These are phyloP conservation scores for Fusarium redolens DNA, from an alignment of 2,329 filamentous ascomycete genomes.

Conservation along the genomic window DNA sequence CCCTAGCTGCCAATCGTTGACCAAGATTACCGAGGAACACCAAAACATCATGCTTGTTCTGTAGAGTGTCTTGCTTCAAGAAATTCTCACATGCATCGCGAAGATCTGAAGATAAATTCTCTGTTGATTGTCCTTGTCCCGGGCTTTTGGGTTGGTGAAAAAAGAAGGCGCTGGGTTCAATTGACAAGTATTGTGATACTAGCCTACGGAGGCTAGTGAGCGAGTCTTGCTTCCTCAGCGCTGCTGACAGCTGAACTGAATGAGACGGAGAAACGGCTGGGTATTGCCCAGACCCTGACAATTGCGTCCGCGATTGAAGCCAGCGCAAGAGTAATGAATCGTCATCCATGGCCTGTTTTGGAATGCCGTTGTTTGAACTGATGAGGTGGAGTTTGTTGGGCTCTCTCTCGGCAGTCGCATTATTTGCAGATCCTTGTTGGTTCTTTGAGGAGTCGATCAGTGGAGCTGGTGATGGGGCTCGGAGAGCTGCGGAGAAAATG, in stretches of 20 bases:
- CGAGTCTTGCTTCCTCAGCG: slow-evolving; percentile 40
- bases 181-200: slow-evolving; percentile 44
- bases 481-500: slow-evolving; percentile 55
- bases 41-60: slow-evolving; percentile 41
- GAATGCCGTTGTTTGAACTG: slow-evolving; percentile 38
- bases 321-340: slow-evolving; percentile 52
- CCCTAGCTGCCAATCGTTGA: slow-evolving; percentile 46
- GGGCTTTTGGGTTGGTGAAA: slow-evolving; percentile 19
- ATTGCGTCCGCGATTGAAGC: slow-evolving; percentile 47
- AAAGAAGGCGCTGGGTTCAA: slow-evolving; percentile 31
- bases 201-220: slow-evolving; percentile 48
- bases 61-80: slow-evolving; percentile 9
- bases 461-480: slow-evolving; percentile 29
- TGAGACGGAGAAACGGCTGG: neutral
- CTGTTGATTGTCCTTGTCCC: neutral
- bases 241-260: slow-evolving; percentile 27
- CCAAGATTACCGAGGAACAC: slow-evolving; percentile 56
- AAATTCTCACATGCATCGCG: slow-evolving; percentile 42
- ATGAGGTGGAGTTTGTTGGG: slow-evolving; percentile 32
- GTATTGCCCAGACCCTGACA: slow-evolving; percentile 17
- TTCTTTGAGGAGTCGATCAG: slow-evolving; percentile 16
- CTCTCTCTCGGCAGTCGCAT: slow-evolving; percentile 9
- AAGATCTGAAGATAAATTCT: slow-evolving; percentile 34
- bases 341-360: slow-evolving; percentile 29
- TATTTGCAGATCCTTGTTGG: slow-evolving; percentile 13